phyloP scores from a whole-genome alignment of 768 basidiomycete genomes.

The Panaeolus papilionaceus region DNA sequence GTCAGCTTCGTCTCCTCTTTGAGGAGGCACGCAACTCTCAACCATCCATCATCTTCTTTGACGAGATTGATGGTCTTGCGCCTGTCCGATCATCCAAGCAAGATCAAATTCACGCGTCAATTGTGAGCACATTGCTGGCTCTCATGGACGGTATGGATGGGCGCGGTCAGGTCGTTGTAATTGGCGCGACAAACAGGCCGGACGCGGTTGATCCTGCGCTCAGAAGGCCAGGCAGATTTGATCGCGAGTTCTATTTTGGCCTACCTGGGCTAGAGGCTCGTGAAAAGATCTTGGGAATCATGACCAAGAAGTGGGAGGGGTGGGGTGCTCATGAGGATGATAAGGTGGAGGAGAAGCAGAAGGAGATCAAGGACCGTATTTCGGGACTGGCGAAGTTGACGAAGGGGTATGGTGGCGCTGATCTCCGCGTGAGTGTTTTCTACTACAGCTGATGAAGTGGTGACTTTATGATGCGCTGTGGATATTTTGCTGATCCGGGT shows the following conservation, averaged over 20 bases:
- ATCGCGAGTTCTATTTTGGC: conserved; percentile 98
- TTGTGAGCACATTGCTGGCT: conserved; percentile 94
- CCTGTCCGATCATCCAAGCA: conserved; percentile 99
- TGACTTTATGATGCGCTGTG: conserved; percentile 19
- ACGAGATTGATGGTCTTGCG: conserved; percentile 98
- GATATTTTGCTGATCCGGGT: conserved; percentile 4
- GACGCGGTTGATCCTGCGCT: conserved; percentile 98
- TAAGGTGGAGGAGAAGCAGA: conserved; percentile 46
- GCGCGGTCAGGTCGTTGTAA: conserved; percentile 95
- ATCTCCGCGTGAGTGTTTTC: conserved; percentile 75
- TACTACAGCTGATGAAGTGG: conserved; percentile 14
- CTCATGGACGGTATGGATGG: conserved; percentile 99
- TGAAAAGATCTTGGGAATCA: conserved; percentile 87
- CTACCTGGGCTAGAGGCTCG: conserved; percentile 85
- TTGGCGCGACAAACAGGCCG: conserved; percentile 96
- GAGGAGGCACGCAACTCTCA: conserved; percentile 94
- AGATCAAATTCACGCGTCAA: conserved; percentile 98
- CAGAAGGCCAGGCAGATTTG: conserved; percentile 92
- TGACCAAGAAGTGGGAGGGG: conserved; percentile 90
- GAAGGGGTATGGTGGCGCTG: conserved; percentile 98
- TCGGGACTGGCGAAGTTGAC: conserved; percentile 84
- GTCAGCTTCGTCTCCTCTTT: conserved; percentile 92
- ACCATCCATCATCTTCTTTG: conserved; percentile 98
- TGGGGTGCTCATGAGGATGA: conserved; percentile 59
- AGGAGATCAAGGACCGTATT: conserved; percentile 70